A percentile compares a stretch with the other conserved stretches of the same genome.
Evolutionary conservation across 768 basidiomycete genomes (phyloP).

Genomic region (Trametes elegans): DNA sequence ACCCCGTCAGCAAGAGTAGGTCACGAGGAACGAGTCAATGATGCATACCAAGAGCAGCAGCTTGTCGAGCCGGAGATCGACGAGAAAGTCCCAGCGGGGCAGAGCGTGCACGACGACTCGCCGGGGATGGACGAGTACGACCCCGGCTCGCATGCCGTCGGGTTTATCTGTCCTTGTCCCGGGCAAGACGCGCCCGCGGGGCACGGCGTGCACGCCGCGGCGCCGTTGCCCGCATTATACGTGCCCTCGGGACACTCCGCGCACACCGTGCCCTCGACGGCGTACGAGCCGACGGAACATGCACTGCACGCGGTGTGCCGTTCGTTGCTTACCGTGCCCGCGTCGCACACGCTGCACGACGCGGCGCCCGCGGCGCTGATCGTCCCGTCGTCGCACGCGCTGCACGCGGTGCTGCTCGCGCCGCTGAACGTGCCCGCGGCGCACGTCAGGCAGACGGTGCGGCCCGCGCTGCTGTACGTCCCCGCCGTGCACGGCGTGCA

Average conservation of each 20-base stretch:
- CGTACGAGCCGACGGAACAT: too few relatives aligned
- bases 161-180: neutral
- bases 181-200: conserved; percentile 7
- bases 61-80: conserved; percentile 9
- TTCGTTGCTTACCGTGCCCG: too few relatives aligned
- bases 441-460: conserved; percentile 15
- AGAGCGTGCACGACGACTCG: neutral
- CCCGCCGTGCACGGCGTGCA: conserved; percentile 1
- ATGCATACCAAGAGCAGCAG: conserved; percentile 20
- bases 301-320: too few relatives aligned
- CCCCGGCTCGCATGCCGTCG: conserved; percentile 6
- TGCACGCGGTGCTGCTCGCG: too few relatives aligned
- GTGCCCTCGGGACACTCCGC: too few relatives aligned
- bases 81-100: conserved; percentile 19
- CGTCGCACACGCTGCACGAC: neutral
- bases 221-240: too few relatives aligned
- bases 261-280: too few relatives aligned
- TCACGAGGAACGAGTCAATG: too few relatives aligned
- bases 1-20: neutral
- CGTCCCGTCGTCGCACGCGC: too few relatives aligned
- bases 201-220: neutral
- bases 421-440: conserved; percentile 8
- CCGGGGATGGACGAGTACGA: conserved; percentile 1
- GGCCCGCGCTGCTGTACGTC: conserved; percentile 2
- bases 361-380: too few relatives aligned